Evolutionary conservation across 805 yeast species (phyloP).

Genomic region (Candida glaebosa): DNA sequence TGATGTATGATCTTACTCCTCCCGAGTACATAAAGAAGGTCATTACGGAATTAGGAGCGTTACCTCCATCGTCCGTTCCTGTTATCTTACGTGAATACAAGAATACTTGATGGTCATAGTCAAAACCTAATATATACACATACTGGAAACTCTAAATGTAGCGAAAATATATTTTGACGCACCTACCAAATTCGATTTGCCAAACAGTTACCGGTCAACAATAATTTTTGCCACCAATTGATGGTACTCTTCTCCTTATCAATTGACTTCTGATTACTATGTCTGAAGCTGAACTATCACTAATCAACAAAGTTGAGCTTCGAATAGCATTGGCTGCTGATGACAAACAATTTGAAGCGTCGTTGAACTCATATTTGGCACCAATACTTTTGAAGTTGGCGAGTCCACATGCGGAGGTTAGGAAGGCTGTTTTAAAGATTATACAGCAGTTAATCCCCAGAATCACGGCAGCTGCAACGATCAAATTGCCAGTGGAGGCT

Average conservation of each 20-base stretch:
- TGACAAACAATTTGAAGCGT: slow-evolving; percentile 58
- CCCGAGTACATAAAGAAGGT: slow-evolving; percentile 91
- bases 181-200: slow-evolving; percentile 1
- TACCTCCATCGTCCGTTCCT: slow-evolving; percentile 98
- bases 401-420: slow-evolving; percentile 63
- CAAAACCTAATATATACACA: not conserved
- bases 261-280: slow-evolving; percentile 10
- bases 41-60: slow-evolving; percentile 91
- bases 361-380: slow-evolving; percentile 60
- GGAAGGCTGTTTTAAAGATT: slow-evolving; percentile 63
- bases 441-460: slow-evolving; percentile 68
- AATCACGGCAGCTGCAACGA: slow-evolving; percentile 48
- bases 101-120: slow-evolving; percentile 20
- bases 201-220: not conserved
- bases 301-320: slow-evolving; percentile 77
- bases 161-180: slow-evolving; percentile 1
- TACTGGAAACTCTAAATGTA: no score
- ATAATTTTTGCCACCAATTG: slow-evolving; percentile 9
- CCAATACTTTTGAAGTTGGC: slow-evolving; percentile 78
- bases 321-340: slow-evolving; percentile 73
- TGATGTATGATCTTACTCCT: slow-evolving; percentile 92
- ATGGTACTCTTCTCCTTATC: not conserved
- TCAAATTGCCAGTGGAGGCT: slow-evolving; percentile 63
- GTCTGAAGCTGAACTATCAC: slow-evolving; percentile 50
- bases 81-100: slow-evolving; percentile 93